Percentiles rank a stretch among this genome's conserved stretches.
Conservation (phyloP, 2,329 filamentous ascomycete species). For the Capronia coronata region DNA sequence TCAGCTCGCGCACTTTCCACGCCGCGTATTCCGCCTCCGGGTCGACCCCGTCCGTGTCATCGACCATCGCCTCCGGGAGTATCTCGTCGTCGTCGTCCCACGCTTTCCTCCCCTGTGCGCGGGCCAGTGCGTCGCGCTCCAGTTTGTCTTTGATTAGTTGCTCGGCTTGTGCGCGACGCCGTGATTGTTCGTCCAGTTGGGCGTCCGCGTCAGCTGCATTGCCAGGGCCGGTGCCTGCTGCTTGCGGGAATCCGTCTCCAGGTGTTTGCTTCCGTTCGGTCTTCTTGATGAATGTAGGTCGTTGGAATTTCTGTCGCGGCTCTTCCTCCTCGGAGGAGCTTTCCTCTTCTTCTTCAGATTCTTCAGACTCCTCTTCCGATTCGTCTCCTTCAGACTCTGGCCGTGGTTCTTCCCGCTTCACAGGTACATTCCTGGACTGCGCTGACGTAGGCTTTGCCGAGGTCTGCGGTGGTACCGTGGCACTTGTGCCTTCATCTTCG, state of each 20-base stretch:
- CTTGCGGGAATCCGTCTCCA: conserved; percentile 23
- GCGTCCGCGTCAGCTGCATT: conserved; percentile 29
- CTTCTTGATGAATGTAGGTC: conserved; percentile 64
- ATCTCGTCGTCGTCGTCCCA: conserved; percentile 72
- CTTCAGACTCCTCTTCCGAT: conserved; percentile 19
- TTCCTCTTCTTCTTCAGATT: conserved; percentile 49
- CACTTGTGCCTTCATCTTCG: conserved; percentile 30
- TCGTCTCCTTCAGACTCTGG: conserved; percentile 22
- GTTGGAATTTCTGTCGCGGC: conserved; percentile 50
- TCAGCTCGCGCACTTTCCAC: conserved; percentile 89
- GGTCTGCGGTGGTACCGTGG: conserved; percentile 26
- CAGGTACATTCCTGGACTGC: conserved; percentile 4
- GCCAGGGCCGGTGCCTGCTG: background rate
- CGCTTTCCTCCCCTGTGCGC: conserved; percentile 68
- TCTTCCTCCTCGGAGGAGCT: conserved; percentile 53
- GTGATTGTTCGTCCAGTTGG: conserved; percentile 47
- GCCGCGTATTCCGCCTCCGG: conserved; percentile 82
- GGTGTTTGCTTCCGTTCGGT: conserved; percentile 45
- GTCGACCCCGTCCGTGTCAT: conserved; percentile 82
- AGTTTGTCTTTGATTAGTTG: conserved; percentile 83
- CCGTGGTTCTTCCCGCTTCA: conserved; percentile 4
- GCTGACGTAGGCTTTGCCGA: conserved; percentile 13
- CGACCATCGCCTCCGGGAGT: conserved; percentile 65
- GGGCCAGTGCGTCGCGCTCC: conserved; percentile 68
- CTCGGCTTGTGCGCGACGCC: conserved; percentile 65